Evolutionary conservation across 2,329 filamentous ascomycete species (phyloP), one percentile per base, ranked within the genome.

Genomic region (Penicillium sp.): DNA sequence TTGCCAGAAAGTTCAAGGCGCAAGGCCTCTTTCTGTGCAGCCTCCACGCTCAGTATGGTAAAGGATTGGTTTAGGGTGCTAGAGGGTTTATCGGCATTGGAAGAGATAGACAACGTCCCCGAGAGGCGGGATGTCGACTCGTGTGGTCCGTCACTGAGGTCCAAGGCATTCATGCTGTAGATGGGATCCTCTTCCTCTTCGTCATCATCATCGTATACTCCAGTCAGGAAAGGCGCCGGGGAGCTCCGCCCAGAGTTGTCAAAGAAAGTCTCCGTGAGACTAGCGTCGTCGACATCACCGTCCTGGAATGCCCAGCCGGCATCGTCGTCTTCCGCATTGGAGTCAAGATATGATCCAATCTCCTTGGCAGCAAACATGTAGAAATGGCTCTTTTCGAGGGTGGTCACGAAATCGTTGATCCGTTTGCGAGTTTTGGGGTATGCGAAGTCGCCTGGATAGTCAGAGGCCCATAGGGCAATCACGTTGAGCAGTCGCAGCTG

Each of bases 361-460:
- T 96, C 89, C 59, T 88, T 86, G 3, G 89, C 88, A 3, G 91
- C 89, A 15, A 88, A 84, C 18, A 88, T 83, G 69, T 95, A 95
- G 44, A 95, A 87, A 8, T 88, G 84, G 55, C 88, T 87, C 4
- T 80, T 81, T 20, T 88, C 81, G n/a, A 97, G 74, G 35, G 84
- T 80, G 15, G 76, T 72, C 31, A 95, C 85, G 62, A 98, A 93
- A 23, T 83, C 83, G 43, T 86, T 81, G 33, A 96, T 75, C 28
- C 81, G 82, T 56, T 80, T 82, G 57, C 84, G 83, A 1, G 89
- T 95, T 20, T 79, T 79, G 1, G 86, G 80, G 54, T 87, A 84
- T 1, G 90, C 90, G 75, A 97, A 95, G 69, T 98, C 93, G 13
- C 90, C 92, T 0, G 93, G 91, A 68, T 97, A 97, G 38, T 85